Conservation (phyloP, 441 rosid species). For the Brassica hybrid region DNA sequence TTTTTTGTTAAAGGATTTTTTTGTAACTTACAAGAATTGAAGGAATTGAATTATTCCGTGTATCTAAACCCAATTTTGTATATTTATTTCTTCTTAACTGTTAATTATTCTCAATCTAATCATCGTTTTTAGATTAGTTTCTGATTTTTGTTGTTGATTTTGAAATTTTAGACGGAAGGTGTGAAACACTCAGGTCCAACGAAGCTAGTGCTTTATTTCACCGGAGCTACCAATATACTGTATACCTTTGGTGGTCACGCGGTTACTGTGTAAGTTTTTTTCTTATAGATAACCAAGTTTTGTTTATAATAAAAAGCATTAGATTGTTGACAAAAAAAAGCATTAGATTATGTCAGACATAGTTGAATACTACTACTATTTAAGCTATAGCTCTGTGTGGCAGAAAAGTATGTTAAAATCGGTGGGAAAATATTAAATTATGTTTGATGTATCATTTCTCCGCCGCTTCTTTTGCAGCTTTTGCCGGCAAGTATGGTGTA, state of each 20-base stretch:
- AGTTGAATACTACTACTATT: slow-evolving; percentile 27
- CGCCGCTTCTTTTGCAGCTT: slow-evolving; percentile 91
- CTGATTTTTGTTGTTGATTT: slow-evolving; percentile 11
- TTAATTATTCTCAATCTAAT: not conserved
- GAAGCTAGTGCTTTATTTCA: slow-evolving; percentile 88
- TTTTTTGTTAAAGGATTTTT: too few species aligned
- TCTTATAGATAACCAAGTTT: not conserved
- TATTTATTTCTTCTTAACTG: not conserved
- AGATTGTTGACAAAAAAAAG: too few species aligned
- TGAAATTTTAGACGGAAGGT: slow-evolving; percentile 53
- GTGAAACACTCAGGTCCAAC: slow-evolving; percentile 80
- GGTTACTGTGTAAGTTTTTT: slow-evolving; percentile 86
- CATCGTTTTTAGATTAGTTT: not conserved
- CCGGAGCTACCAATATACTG: slow-evolving; percentile 97
- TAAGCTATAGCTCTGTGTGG: slow-evolving; percentile 22
- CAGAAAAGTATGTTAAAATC: slow-evolving; percentile 20
- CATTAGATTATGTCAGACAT: slow-evolving; percentile 25
- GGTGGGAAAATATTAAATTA: slow-evolving; percentile 27
- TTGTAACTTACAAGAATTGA: not conserved
- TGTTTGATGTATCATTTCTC: slow-evolving; percentile 52
- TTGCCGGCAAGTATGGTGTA: slow-evolving; percentile 62
- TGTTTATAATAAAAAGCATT: not conserved
- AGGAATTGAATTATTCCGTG: slow-evolving; percentile 27
- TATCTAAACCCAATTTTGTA: slow-evolving; percentile 25
- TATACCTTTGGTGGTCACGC: slow-evolving; percentile 99